These are phyloP conservation scores for Leishmania major DNA, from an alignment of 208 protist species.

Conservation along the genomic window DNA sequence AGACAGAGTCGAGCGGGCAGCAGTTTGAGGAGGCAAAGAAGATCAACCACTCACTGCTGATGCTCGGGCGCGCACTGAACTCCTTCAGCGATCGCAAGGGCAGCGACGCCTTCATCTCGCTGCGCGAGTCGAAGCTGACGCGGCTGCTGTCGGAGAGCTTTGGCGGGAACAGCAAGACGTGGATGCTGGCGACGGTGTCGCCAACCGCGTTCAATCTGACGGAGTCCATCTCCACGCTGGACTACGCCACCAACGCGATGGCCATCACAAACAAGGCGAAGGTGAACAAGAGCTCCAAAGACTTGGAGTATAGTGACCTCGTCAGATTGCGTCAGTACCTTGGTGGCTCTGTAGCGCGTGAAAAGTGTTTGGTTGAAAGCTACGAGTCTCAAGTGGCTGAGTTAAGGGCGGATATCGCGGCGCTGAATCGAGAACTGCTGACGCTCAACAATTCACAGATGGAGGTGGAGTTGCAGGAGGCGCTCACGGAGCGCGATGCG, in stretches of 20 bases:
- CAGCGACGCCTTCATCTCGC: constrained; percentile 65
- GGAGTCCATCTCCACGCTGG: constrained; percentile 81
- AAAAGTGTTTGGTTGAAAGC: constrained; percentile 20
- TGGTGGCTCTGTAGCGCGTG: constrained; percentile 22
- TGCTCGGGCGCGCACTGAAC: constrained; percentile 87
- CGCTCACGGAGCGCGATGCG: constrained; percentile 32
- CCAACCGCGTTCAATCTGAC: constrained; percentile 81
- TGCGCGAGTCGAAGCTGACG: constrained; percentile 92
- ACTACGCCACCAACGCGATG: constrained; percentile 84
- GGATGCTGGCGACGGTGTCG: constrained; percentile 87
- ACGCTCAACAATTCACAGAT: constrained; percentile 26
- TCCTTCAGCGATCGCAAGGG: constrained; percentile 79
- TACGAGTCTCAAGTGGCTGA: constrained; percentile 18
- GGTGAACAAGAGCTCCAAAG: constrained; percentile 56
- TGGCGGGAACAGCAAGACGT: constrained; percentile 92
- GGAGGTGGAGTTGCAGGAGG: constrained; percentile 27
- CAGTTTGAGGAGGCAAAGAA: constrained; percentile 90
- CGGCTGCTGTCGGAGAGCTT: constrained; percentile 89
- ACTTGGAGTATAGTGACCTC: constrained; percentile 39
- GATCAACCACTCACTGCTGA: constrained; percentile 89
- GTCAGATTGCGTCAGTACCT: constrained; percentile 28
- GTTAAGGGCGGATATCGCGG: constrained; percentile 28
- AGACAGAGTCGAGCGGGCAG: constrained; percentile 77
- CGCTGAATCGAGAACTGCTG: constrained; percentile 23
- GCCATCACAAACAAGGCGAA: constrained; percentile 79